Conservation (phyloP, 78 protist species). For the Dictyostelium firmibasis region DNA sequence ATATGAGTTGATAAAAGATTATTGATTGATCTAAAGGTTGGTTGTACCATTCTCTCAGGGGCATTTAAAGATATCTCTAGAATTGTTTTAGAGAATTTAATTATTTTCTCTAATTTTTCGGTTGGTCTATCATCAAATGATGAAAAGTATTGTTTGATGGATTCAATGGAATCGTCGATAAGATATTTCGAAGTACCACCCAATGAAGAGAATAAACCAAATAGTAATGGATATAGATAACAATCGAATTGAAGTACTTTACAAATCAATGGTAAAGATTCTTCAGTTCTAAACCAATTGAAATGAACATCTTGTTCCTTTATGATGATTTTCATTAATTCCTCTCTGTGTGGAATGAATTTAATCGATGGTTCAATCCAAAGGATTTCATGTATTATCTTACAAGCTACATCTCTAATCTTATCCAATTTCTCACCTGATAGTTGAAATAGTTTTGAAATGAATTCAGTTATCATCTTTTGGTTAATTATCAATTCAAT, state of each 20-base stretch:
- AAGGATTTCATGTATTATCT: background rate
- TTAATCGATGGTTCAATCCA: background rate
- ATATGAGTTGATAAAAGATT: conserved; percentile 8
- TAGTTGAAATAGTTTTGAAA: conserved; percentile 25
- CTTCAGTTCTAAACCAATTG: conserved; percentile 52
- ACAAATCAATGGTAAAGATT: conserved; percentile 43
- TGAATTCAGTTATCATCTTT: background rate
- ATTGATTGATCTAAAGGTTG: conserved; percentile 32
- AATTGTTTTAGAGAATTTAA: background rate
- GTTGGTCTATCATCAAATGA: background rate
- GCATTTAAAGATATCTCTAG: background rate
- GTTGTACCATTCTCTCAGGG: background rate
- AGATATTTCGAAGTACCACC: conserved; percentile 60
- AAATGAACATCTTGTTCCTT: background rate
- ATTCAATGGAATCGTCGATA: background rate
- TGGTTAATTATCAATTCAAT: background rate
- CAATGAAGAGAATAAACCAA: conserved; percentile 59
- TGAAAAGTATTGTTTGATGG: background rate
- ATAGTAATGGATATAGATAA: background rate
- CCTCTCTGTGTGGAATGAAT: background rate
- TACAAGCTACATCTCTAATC: conserved; percentile 31
- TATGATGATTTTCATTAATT: background rate
- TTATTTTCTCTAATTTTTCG: background rate
- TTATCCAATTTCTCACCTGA: conserved; percentile 67
- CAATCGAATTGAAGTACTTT: background rate